Conservation (phyloP, 2,329 filamentous ascomycete genomes). For the Colletotrichum sidae region DNA sequence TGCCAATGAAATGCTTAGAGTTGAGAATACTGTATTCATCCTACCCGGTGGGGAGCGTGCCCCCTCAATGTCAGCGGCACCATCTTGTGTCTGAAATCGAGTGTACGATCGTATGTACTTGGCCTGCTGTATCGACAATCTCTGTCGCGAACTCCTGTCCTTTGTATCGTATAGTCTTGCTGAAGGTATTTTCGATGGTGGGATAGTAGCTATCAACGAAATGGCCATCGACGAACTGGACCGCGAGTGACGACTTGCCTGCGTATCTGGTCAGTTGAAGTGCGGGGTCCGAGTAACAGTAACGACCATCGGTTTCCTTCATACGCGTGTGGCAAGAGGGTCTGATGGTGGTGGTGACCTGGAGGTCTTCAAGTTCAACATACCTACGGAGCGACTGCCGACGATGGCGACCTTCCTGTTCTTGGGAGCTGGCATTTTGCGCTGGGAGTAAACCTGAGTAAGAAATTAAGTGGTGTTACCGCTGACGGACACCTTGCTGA, state of each 20-base stretch:
- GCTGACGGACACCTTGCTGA: too few relatives aligned
- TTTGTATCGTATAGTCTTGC: slow-evolving; percentile 92
- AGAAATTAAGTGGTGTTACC: too few relatives aligned
- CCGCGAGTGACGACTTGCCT: slow-evolving; percentile 98
- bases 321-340: background rate
- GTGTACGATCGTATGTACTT: slow-evolving; percentile 65
- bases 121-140: slow-evolving; percentile 97
- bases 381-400: slow-evolving; percentile 87
- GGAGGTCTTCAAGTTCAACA: slow-evolving; percentile 40
- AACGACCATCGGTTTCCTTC: too few relatives aligned
- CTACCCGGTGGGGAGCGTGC: slow-evolving; percentile 53
- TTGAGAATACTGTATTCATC: slow-evolving; percentile 99
- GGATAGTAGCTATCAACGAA: slow-evolving; percentile 99
- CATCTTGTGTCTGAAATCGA: background rate
- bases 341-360: slow-evolving; percentile 3
- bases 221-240: slow-evolving; percentile 96
- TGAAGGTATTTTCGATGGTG: slow-evolving; percentile 99
- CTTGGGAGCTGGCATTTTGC: slow-evolving; percentile 77
- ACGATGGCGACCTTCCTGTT: slow-evolving; percentile 97
- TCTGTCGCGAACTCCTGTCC: slow-evolving; percentile 94
- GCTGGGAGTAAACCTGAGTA: background rate
- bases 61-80: slow-evolving; percentile 34
- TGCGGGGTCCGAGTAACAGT: too few relatives aligned
- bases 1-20: slow-evolving; percentile 98
- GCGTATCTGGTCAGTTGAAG: slow-evolving; percentile 11